Conservation (phyloP, 495 filamentous ascomycete species). For the Tetracladium setigerum region DNA sequence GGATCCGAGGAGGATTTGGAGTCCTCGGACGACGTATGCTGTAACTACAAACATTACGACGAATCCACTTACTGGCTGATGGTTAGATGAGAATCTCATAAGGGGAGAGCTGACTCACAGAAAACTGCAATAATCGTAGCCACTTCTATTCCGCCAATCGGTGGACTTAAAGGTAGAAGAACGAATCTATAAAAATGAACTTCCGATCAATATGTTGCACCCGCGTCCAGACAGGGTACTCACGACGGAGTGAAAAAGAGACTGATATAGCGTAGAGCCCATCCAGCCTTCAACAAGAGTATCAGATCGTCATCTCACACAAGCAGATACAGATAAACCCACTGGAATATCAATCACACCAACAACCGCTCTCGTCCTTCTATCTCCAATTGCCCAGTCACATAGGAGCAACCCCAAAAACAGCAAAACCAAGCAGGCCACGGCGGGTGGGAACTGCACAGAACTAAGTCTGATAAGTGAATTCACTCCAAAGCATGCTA, state of each 20-base stretch:
- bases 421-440: conserved; percentile 41
- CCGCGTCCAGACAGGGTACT: background rate
- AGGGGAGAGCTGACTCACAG: conserved; percentile 24
- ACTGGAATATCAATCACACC: conserved; percentile 41
- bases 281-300: conserved; percentile 32
- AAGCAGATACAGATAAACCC: conserved; percentile 6
- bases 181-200: conserved; percentile 30
- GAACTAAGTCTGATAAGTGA: conserved; percentile 37
- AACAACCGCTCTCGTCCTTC: conserved; percentile 35
- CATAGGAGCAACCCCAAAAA: conserved; percentile 36
- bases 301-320: background rate
- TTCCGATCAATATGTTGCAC: background rate
- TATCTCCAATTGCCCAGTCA: conserved; percentile 36
- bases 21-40: conserved; percentile 39
- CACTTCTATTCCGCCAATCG: conserved; percentile 43
- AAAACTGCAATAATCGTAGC: conserved; percentile 47
- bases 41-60: conserved; percentile 35
- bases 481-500: conserved; percentile 43
- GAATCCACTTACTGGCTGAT: conserved; percentile 39
- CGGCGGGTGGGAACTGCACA: conserved; percentile 45
- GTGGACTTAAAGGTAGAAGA: conserved; percentile 40
- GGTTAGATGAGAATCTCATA: background rate
- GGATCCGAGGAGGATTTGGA: conserved; percentile 39
- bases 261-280: conserved; percentile 47
- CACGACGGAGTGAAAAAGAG: conserved; percentile 43